Conservation (phyloP, 257 asterid genomes). For the Cruciata laevipes region DNA sequence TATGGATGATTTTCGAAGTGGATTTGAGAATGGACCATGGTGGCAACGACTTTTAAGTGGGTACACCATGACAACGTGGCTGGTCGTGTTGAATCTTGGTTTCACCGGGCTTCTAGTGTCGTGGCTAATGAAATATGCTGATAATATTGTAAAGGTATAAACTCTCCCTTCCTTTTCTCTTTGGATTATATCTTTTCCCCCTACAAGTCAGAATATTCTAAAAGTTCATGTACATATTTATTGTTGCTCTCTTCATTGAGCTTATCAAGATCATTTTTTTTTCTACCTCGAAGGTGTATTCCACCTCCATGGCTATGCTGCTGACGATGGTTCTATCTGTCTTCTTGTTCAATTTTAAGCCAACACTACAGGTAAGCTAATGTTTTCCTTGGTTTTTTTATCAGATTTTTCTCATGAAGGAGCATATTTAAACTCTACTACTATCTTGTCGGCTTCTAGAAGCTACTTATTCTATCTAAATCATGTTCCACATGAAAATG, state of each 20-base stretch:
- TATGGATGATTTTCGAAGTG: constrained; percentile 80
- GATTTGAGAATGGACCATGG: constrained; percentile 88
- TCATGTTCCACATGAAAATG: neutral
- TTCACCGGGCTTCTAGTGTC: constrained; percentile 92
- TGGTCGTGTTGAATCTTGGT: constrained; percentile 93
- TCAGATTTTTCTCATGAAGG: neutral
- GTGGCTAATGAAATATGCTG: constrained; percentile 97
- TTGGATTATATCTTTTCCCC: neutral
- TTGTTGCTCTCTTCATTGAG: neutral
- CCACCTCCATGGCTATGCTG: constrained; percentile 97
- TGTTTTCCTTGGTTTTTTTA: neutral
- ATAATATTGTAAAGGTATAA: constrained; percentile 95
- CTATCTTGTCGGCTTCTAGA: neutral
- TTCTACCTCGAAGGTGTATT: constrained; percentile 57
- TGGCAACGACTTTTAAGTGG: constrained; percentile 87
- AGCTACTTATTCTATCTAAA: neutral
- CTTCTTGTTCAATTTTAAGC: constrained; percentile 80
- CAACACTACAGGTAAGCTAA: constrained; percentile 67
- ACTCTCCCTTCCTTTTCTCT: constrained; percentile 4
- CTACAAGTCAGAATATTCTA: neutral
- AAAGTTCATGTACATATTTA: neutral
- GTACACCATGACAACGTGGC: constrained; percentile 74
- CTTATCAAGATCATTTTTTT: neutral
- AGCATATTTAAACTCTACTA: neutral
- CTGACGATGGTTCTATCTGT: constrained; percentile 78